These are phyloP conservation scores for Paramecium primaurelia DNA, from an alignment of 73 alveolate species.

Conservation along the genomic window DNA sequence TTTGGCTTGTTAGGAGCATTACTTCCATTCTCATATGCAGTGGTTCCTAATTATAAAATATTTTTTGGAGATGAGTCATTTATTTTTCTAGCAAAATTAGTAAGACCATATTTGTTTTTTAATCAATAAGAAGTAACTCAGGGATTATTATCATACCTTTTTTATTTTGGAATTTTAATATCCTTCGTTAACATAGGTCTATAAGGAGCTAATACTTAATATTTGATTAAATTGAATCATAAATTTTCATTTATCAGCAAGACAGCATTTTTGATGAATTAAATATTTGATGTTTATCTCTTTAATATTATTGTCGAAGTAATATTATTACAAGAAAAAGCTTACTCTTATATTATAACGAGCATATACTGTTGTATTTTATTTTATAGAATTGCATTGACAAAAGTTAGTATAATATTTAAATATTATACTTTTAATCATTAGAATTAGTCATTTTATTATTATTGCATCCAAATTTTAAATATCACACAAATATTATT, in stretches of 20 bases:
- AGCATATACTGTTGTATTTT: not conserved
- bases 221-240: not conserved
- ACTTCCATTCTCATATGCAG: not conserved
- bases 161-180: not conserved
- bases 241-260: not conserved
- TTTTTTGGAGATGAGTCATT: not conserved
- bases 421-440: not conserved
- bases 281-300: slow-evolving; percentile 14
- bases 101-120: not conserved
- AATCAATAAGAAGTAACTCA: not conserved
- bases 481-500: not conserved
- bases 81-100: not conserved
- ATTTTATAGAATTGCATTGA: not conserved
- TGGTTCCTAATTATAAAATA: not conserved
- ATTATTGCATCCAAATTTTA: not conserved
- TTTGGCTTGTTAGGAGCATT: not conserved
- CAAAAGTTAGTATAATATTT: not conserved
- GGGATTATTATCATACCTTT: not conserved
- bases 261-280: not conserved
- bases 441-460: not conserved
- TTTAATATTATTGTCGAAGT: not conserved
- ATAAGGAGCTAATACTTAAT: not conserved
- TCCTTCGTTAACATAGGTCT: not conserved
- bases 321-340: not conserved
- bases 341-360: not conserved